phyloP scores from a whole-genome alignment of 441 rosid genomes.

The Francoa sonchifolia region DNA sequence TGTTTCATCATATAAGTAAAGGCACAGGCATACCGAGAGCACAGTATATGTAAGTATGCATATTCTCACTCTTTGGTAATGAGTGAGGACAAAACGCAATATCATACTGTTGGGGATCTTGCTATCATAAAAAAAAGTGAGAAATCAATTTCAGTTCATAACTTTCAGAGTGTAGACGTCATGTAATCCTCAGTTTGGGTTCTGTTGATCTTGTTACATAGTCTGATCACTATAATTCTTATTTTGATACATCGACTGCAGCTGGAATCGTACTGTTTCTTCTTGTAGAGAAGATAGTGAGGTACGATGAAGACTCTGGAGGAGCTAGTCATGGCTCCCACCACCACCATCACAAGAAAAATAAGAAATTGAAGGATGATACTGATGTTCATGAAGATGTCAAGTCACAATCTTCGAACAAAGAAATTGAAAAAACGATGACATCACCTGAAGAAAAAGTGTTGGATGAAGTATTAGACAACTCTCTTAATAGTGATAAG shows the following conservation, averaged over 20 bases:
- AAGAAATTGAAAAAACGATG: constrained; percentile 4
- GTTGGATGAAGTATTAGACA: constrained; percentile 23
- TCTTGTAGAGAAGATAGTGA: constrained; percentile 85
- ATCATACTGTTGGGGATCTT: too few relatives aligned
- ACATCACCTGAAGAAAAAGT: constrained; percentile 15
- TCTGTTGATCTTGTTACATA: too few relatives aligned
- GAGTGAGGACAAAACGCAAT: too few relatives aligned
- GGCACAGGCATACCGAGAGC: too few relatives aligned
- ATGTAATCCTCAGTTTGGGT: too few relatives aligned
- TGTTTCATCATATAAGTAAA: too few relatives aligned
- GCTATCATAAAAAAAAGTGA: too few relatives aligned
- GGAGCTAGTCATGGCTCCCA: constrained; percentile 56
- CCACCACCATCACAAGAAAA: constrained; percentile 49
- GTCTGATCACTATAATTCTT: constrained; percentile 20
- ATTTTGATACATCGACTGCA: constrained; percentile 25
- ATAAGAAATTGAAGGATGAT: constrained; percentile 47
- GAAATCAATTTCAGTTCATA: too few relatives aligned
- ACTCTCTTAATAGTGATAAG: constrained; percentile 24
- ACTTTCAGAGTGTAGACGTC: too few relatives aligned
- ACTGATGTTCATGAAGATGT: constrained; percentile 17
- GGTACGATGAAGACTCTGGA: constrained; percentile 70
- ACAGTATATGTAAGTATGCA: too few relatives aligned
- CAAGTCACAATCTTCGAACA: constrained; percentile 21
- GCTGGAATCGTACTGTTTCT: constrained; percentile 95
- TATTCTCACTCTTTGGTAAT: too few relatives aligned